phyloP scores from a whole-genome alignment of 768 basidiomycete species.

The Russula abietina region DNA sequence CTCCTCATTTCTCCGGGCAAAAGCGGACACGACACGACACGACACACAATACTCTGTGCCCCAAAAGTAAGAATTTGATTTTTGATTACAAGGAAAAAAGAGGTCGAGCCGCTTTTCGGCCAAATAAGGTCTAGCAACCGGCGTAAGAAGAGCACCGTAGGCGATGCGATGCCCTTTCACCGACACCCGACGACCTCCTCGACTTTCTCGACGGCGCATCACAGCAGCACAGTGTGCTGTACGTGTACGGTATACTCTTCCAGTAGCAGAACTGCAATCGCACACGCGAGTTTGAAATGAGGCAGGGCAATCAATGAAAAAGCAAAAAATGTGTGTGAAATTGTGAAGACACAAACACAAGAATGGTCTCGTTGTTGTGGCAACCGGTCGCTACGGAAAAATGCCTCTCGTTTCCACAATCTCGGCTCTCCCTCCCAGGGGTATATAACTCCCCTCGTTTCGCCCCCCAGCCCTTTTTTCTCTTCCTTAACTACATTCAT shows the following conservation, averaged over 20 bases:
- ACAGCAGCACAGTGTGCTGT: background rate
- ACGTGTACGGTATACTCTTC: too few species aligned
- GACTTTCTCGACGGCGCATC: background rate
- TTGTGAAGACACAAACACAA: background rate
- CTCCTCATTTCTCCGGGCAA: background rate
- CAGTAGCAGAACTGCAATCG: background rate
- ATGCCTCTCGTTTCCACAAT: background rate
- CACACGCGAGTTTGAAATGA: background rate
- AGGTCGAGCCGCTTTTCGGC: background rate
- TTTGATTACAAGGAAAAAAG: background rate
- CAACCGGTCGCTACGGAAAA: too few species aligned
- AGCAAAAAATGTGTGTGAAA: conserved; percentile 1
- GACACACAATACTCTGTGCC: too few species aligned
- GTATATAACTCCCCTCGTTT: conserved; percentile 7
- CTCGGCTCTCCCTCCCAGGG: background rate
- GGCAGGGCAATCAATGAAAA: background rate
- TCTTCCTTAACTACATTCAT: conserved; percentile 13
- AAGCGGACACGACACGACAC: too few species aligned
- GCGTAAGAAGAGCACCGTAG: background rate
- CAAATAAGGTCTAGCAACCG: background rate
- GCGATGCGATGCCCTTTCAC: background rate
- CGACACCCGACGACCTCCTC: too few species aligned
- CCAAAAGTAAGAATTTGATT: background rate
- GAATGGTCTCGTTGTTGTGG: conserved; percentile 3
- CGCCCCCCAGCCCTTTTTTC: background rate